A percentile compares a stretch with the other conserved stretches of the same genome.
These are phyloP conservation scores for Claviceps quebecensis DNA, from an alignment of 2,329 filamentous ascomycete genomes.

Conservation along the genomic window DNA sequence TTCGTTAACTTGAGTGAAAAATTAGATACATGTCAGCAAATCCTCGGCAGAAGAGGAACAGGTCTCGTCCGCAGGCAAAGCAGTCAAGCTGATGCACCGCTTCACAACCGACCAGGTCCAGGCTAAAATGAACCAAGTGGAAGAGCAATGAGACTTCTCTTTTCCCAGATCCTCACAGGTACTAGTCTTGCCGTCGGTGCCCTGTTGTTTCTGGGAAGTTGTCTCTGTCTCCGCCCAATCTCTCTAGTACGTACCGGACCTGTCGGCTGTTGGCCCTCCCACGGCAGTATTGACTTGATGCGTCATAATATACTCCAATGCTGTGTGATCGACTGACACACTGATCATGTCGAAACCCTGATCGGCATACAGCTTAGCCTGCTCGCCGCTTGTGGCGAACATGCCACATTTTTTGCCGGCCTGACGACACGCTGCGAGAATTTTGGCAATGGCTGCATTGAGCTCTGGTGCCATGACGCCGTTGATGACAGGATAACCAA, in stretches of 20 bases:
- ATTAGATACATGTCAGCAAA: conserved; percentile 51
- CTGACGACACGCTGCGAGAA: conserved; percentile 41
- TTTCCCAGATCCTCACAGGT: neutral
- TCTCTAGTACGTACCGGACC: conserved; percentile 27
- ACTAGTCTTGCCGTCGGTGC: too few species aligned
- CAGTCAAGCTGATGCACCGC: conserved; percentile 64
- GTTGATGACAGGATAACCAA: conserved; percentile 47
- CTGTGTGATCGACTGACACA: conserved; percentile 41
- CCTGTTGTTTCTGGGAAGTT: too few species aligned
- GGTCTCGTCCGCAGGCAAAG: conserved; percentile 40
- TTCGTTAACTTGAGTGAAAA: neutral
- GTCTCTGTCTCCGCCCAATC: neutral
- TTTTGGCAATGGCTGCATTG: conserved; percentile 41
- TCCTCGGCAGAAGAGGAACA: conserved; percentile 34
- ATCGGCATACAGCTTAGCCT: conserved; percentile 39
- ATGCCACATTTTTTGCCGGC: conserved; percentile 55
- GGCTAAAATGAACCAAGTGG: conserved; percentile 51
- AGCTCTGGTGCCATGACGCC: conserved; percentile 45
- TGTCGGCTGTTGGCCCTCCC: conserved; percentile 22
- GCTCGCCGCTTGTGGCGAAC: conserved; percentile 40
- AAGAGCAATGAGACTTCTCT: conserved; percentile 11
- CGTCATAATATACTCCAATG: conserved; percentile 30
- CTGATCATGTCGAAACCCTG: conserved; percentile 50
- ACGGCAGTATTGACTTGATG: conserved; percentile 33
- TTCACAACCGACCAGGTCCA: conserved; percentile 55